These are phyloP conservation scores for Gastrolobium bilobum DNA, from an alignment of 306 rosid genomes.

Conservation along the genomic window DNA sequence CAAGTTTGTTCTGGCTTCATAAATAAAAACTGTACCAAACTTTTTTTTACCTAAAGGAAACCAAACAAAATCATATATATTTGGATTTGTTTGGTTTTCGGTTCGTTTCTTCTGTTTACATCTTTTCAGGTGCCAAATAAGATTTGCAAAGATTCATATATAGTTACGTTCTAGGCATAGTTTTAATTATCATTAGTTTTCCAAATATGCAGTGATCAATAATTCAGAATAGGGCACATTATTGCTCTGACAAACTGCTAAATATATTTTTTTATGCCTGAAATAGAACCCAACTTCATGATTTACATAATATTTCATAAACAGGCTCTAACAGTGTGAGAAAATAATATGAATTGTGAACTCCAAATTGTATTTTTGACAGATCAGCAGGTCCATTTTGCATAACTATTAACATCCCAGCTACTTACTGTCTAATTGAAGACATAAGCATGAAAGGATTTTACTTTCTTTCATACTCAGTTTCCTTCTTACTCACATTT, in stretches of 20 bases:
- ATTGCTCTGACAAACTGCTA: conserved; percentile 12
- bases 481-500: conserved; percentile 18
- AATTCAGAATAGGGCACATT: conserved; percentile 6
- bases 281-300: conserved; percentile 21
- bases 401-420: background rate
- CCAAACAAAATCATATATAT: background rate
- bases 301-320: conserved; percentile 21
- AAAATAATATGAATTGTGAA: conserved; percentile 7
- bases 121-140: conserved; percentile 19
- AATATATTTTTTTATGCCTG: conserved; percentile 19
- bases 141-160: conserved; percentile 8
- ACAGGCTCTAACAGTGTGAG: background rate
- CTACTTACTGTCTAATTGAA: background rate
- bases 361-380: background rate
- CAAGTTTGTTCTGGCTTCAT: background rate
- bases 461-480: conserved; percentile 22
- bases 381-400: conserved; percentile 12
- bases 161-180: background rate
- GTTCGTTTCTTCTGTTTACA: background rate
- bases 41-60: background rate
- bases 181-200: conserved; percentile 20
- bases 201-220: conserved; percentile 30
- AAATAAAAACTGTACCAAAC: conserved; percentile 1
- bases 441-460: conserved; percentile 9
- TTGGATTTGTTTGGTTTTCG: background rate